Evolutionary conservation across 352 stramenopile genomes (phyloP).

Genomic region (Globisporangium perplexum): DNA sequence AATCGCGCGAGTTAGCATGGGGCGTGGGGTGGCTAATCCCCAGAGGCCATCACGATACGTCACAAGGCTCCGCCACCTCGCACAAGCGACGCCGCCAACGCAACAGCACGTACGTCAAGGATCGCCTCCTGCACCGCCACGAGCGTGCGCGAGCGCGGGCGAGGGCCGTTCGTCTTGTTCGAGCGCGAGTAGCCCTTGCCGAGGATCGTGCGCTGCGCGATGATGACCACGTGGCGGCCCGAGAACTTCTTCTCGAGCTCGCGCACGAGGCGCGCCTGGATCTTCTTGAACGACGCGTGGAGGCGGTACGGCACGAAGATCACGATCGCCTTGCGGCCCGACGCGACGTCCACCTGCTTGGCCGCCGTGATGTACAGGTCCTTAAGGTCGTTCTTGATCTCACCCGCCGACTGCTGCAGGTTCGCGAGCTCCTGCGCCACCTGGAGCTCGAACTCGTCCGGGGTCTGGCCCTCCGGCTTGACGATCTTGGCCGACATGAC

Average conservation of each 20-base stretch:
- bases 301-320: slow-evolving; percentile 99
- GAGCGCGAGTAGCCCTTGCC: slow-evolving; percentile 95
- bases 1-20: slow-evolving; percentile 59
- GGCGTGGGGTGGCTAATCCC: slow-evolving; percentile 86
- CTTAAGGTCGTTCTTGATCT: slow-evolving; percentile 98
- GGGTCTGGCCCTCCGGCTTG: slow-evolving; percentile 78
- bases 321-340: slow-evolving; percentile 96
- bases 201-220: slow-evolving; percentile 98
- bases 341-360: slow-evolving; percentile 97
- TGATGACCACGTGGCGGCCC: slow-evolving; percentile 97
- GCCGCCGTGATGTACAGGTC: slow-evolving; percentile 98
- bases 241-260: slow-evolving; percentile 99
- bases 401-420: slow-evolving; percentile 90
- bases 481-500: slow-evolving; percentile 83
- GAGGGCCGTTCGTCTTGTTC: slow-evolving; percentile 93
- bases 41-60: slow-evolving; percentile 86
- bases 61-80: slow-evolving; percentile 15
- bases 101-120: slow-evolving; percentile 89
- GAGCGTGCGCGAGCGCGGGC: slow-evolving; percentile 96
- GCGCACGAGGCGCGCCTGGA: slow-evolving; percentile 96
- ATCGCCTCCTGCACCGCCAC: slow-evolving; percentile 98
- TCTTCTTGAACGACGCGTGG: slow-evolving; percentile 98
- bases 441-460: slow-evolving; percentile 88
- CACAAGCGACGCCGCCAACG: slow-evolving; percentile 1
- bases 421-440: slow-evolving; percentile 85